Conservation (phyloP, 2,329 filamentous ascomycete species). For the Aspergillus novoparasiticus region DNA sequence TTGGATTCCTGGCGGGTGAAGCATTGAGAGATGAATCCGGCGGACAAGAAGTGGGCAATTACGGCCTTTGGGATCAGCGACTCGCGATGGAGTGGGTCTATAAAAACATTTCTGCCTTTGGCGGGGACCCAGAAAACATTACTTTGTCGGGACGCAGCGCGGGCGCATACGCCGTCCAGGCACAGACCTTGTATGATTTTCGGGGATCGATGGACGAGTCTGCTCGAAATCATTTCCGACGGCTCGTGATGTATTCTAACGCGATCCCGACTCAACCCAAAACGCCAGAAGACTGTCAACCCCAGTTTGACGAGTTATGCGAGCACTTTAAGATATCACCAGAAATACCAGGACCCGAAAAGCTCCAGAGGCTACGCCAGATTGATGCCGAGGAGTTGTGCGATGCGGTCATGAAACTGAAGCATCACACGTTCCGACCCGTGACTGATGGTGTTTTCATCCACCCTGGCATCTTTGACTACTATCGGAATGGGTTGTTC, state of each 20-base stretch:
- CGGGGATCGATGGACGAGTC: conserved; percentile 18
- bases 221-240: conserved; percentile 39
- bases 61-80: conserved; percentile 53
- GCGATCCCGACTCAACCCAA: conserved; percentile 51
- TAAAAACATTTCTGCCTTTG: conserved; percentile 50
- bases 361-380: conserved; percentile 36
- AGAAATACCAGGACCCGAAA: conserved; percentile 27
- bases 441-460: conserved; percentile 49
- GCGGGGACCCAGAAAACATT: conserved; percentile 50
- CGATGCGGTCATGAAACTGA: conserved; percentile 39
- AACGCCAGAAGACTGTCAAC: conserved; percentile 37
- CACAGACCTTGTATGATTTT: conserved; percentile 44
- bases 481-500: conserved; percentile 41
- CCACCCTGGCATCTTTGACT: conserved; percentile 41
- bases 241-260: conserved; percentile 50
- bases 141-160: conserved; percentile 50
- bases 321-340: conserved; percentile 33
- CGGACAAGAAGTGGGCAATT: conserved; percentile 40
- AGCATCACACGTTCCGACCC: conserved; percentile 51
- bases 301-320: conserved; percentile 50
- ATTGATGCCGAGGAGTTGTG: conserved; percentile 38
- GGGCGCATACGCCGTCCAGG: conserved; percentile 44
- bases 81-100: conserved; percentile 56
- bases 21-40: conserved; percentile 36
- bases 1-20: conserved; percentile 52